Evolutionary conservation across 1,284 basidiomycete genomes (phyloP).

Genomic region (Caloboletus inedulis): DNA sequence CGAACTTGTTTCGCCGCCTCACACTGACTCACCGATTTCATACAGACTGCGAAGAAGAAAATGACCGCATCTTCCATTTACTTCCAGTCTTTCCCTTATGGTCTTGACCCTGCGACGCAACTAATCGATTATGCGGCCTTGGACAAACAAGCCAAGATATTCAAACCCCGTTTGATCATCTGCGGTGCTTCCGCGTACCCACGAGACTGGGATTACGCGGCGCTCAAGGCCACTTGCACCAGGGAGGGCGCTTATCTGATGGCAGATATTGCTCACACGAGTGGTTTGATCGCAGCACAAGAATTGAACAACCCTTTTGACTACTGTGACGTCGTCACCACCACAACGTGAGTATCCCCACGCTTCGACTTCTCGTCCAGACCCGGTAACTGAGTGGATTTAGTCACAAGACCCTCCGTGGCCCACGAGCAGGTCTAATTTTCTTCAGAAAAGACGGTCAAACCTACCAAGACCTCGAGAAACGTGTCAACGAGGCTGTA

Average conservation of each 20-base stretch:
- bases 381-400: not conserved
- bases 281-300: constrained; percentile 91
- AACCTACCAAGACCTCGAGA: constrained; percentile 80
- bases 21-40: constrained; percentile 14
- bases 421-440: constrained; percentile 96
- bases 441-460: constrained; percentile 98
- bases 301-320: constrained; percentile 94
- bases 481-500: constrained; percentile 95
- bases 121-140: constrained; percentile 90
- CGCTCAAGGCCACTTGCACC: constrained; percentile 81
- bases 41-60: constrained; percentile 96
- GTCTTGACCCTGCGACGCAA: constrained; percentile 80
- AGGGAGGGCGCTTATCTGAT: constrained; percentile 90
- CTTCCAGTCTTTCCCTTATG: constrained; percentile 99
- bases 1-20: constrained; percentile 32
- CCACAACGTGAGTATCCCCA: constrained; percentile 71
- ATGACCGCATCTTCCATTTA: constrained; percentile 99
- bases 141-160: constrained; percentile 87
- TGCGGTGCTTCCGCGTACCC: constrained; percentile 99
- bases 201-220: constrained; percentile 94
- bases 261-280: constrained; percentile 98
- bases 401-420: constrained; percentile 98
- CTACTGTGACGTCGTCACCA: constrained; percentile 96
- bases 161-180: constrained; percentile 95
- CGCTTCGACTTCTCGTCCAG: not conserved